These are phyloP conservation scores for Entophlyctis helioformis DNA, from an alignment of 192 early-diverging fungal species.

Conservation along the genomic window DNA sequence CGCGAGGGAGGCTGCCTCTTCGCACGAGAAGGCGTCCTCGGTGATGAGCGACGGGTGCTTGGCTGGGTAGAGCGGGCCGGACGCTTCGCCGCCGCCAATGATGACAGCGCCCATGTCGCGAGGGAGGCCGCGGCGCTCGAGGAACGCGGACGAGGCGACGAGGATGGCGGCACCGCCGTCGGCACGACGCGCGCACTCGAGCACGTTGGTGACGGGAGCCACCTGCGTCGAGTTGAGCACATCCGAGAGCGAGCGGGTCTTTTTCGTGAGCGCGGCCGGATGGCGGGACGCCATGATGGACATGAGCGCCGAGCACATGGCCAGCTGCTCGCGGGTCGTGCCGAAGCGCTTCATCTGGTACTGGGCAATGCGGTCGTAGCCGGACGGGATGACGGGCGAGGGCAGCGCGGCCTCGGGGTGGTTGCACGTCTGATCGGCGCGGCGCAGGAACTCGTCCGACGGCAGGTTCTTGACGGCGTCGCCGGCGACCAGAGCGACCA, in stretches of 20 bases:
- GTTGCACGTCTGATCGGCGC: slow-evolving; percentile 27
- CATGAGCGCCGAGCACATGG: slow-evolving; percentile 19
- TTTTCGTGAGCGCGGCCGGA: slow-evolving; percentile 19
- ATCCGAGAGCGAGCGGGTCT: slow-evolving; percentile 16
- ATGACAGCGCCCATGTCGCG: slow-evolving; percentile 19
- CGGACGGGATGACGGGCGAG: slow-evolving; percentile 25
- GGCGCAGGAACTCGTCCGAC: slow-evolving; percentile 20
- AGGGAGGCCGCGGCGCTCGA: slow-evolving; percentile 14
- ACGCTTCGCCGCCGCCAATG: slow-evolving; percentile 26
- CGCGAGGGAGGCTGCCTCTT: slow-evolving; percentile 24
- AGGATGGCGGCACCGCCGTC: slow-evolving; percentile 26
- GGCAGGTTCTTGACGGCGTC: slow-evolving; percentile 19
- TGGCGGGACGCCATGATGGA: slow-evolving; percentile 29
- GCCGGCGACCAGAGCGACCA: slow-evolving; percentile 32
- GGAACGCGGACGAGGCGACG: slow-evolving; percentile 17
- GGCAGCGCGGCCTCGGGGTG: slow-evolving; percentile 9
- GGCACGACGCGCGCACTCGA: slow-evolving; percentile 30
- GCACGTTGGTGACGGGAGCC: slow-evolving; percentile 23
- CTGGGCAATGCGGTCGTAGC: slow-evolving; percentile 28
- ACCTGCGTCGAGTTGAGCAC: slow-evolving; percentile 17
- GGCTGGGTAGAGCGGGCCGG: slow-evolving; percentile 28
- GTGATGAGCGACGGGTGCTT: slow-evolving; percentile 11
- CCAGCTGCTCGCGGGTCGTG: slow-evolving; percentile 20
- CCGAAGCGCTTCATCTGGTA: slow-evolving; percentile 31
- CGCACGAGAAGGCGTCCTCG: slow-evolving; percentile 27